Evolutionary conservation across 73 alveolate genomes (phyloP), one percentile per base, ranked within the genome.

Genomic region (Tetrahymena malaccensis): DNA sequence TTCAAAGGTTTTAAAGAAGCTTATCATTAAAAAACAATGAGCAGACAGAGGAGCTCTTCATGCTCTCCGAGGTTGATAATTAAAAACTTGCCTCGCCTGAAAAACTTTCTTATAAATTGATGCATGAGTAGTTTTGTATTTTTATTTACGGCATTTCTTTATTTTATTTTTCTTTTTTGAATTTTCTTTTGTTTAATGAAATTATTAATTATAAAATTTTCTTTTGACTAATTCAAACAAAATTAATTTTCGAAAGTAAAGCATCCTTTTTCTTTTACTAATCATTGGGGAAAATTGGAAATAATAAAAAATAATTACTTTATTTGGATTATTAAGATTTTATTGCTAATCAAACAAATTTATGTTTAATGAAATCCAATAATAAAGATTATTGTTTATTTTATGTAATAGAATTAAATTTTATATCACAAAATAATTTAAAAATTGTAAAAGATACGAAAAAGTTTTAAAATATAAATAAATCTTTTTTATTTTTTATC

Each of bases 81-180:
- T 70, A 70, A 70, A 70, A 70, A 70, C 89, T 70, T 70, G 89
- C 89, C 89, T 70, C 89, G 89, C 89, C 89, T 70, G 89, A 70
- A 70, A 70, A 70, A 70, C 89, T 70, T 70, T 70, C 89, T 70
- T 70, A 70, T 70, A 70, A 70, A 70, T 70, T 70, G 27, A 70
- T 70, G 35, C 89, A 70, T 70, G 89, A 3, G 4, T 70, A 70
- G 37, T 70, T 70, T 70, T 70, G 89, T 70, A 70, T 70, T 17
- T 70, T 27, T 70, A 70, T 70, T 70, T 70, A 70, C 89, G 17
- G 89, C 89, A 19, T 70, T 70, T 1, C 17, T 3, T 70, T 17
- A 22, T 31, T 70, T 25, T 4, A 25, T 70, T 70, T 70, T 70
- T 12, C 31, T 70, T 70, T 27, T 70, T 70, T 25, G 6, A 27